Conservation (phyloP, 495 filamentous ascomycete species). For the Penicillium waksmanii region DNA sequence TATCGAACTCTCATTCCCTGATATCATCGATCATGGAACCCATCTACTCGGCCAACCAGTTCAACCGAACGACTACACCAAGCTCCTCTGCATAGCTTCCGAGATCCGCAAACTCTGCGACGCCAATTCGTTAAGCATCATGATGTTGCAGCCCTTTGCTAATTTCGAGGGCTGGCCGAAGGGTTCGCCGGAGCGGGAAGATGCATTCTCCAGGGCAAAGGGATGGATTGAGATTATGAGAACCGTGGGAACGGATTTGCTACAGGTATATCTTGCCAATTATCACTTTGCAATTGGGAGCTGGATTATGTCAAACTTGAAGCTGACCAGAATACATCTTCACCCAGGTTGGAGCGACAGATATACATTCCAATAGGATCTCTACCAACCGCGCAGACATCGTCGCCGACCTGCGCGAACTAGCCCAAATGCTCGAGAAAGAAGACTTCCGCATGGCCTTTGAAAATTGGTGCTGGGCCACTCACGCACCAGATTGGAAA, state of each 20-base stretch:
- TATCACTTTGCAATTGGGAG: background rate
- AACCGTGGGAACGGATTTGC: constrained; percentile 67
- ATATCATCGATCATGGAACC: constrained; percentile 67
- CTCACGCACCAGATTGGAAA: constrained; percentile 69
- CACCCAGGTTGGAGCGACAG: constrained; percentile 68
- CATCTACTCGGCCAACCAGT: constrained; percentile 54
- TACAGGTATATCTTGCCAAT: constrained; percentile 58
- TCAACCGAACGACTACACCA: constrained; percentile 56
- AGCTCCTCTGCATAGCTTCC: constrained; percentile 52
- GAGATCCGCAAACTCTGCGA: constrained; percentile 58
- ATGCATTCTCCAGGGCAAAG: constrained; percentile 65
- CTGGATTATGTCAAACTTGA: background rate
- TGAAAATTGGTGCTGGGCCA: constrained; percentile 87
- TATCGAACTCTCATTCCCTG: constrained; percentile 77
- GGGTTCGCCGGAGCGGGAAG: constrained; percentile 58
- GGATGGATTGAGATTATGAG: constrained; percentile 79
- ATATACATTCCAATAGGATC: constrained; percentile 58
- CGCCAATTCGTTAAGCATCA: constrained; percentile 57
- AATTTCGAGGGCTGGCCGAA: constrained; percentile 80
- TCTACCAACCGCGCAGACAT: constrained; percentile 50
- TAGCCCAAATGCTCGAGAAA: constrained; percentile 65
- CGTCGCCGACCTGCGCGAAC: constrained; percentile 62
- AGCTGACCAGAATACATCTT: too few species aligned
- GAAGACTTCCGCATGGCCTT: constrained; percentile 68
- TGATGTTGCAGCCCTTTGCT: constrained; percentile 79